Evolutionary conservation across 1,284 basidiomycete species (phyloP).

Genomic region (Ustilago loliicola): DNA sequence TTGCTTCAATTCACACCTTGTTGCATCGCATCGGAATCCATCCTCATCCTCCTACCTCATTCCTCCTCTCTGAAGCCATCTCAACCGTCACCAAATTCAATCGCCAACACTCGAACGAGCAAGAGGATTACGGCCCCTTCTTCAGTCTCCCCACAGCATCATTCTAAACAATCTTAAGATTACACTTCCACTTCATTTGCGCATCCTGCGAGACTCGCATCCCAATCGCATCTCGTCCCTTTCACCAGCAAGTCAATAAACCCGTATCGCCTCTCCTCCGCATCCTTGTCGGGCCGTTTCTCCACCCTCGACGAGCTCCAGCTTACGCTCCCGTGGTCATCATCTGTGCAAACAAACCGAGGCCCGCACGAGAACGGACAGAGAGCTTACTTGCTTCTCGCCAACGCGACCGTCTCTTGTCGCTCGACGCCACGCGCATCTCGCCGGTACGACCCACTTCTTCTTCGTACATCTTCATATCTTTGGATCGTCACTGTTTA

Average conservation of each 20-base stretch:
- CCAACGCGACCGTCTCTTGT: neutral
- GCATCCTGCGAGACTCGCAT: neutral
- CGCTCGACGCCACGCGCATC: slow-evolving; percentile 1
- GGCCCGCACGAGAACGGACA: neutral
- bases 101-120: neutral
- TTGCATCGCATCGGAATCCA: slow-evolving; percentile 26
- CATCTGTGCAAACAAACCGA: neutral
- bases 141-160: neutral
- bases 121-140: neutral
- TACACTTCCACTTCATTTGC: neutral
- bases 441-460: slow-evolving; percentile 7
- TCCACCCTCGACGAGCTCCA: neutral
- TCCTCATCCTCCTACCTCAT: slow-evolving; percentile 10
- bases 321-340: neutral
- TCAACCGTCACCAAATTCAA: neutral
- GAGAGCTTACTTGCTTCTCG: neutral
- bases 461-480: slow-evolving; percentile 17
- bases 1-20: slow-evolving; percentile 11
- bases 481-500: slow-evolving; percentile 8
- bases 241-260: neutral
- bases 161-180: neutral
- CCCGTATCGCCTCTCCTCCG: too few relatives aligned
- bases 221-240: neutral
- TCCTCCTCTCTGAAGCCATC: too few relatives aligned
- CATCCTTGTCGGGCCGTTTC: too few relatives aligned